Evolutionary conservation across 2,329 filamentous ascomycete genomes (phyloP).

Genomic region (Diplodia mutila): DNA sequence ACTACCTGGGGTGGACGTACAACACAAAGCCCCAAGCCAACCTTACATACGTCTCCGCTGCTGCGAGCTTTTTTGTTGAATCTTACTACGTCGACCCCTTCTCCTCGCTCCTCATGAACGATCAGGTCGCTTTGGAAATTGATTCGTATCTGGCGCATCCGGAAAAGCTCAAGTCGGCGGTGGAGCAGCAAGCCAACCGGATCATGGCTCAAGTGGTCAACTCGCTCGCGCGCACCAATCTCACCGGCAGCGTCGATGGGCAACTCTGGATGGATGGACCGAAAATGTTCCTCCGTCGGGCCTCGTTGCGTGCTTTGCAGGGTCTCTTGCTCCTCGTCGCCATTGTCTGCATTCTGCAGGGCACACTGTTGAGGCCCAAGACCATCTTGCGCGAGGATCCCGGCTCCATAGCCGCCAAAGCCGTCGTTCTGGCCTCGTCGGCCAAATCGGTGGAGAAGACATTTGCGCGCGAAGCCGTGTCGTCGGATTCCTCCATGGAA

Average conservation of each 20-base stretch:
- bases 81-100: conserved; percentile 14
- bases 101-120: not conserved
- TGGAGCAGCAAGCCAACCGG: not conserved
- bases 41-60: not conserved
- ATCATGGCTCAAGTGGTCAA: conserved; percentile 23
- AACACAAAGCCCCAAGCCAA: not conserved
- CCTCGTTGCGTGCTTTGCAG: conserved; percentile 1
- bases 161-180: not conserved
- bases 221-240: not conserved
- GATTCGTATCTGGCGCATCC: not conserved
- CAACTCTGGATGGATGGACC: not conserved
- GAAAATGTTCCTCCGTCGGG: conserved; percentile 16
- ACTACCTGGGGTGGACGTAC: not conserved
- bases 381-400: conserved; percentile 9
- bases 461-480: not conserved
- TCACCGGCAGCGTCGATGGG: not conserved
- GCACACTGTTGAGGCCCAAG: conserved; percentile 12
- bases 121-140: not conserved
- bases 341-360: not conserved
- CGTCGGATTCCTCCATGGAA: not conserved
- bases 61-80: not conserved
- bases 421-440: not conserved
- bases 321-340: conserved; percentile 3
- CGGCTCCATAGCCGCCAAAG: conserved; percentile 16
- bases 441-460: not conserved